Conservation (phyloP, 148 eudicot species). For the Agrostemma githago region DNA sequence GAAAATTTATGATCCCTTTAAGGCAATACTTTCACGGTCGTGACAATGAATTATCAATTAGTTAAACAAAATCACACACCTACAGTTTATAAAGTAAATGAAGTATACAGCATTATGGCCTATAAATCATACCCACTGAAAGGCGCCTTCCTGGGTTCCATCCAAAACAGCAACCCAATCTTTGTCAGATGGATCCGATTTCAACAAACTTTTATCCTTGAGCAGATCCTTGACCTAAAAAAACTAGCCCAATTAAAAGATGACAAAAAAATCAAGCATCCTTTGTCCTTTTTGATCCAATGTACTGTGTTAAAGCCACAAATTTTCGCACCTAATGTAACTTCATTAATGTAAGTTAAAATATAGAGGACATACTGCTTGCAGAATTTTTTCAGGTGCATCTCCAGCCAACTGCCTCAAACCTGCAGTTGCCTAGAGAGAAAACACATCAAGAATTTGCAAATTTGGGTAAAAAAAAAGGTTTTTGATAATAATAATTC, state of each 20-base stretch:
- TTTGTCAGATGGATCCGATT: constrained; percentile 53
- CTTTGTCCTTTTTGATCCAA: not conserved
- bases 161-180: constrained; percentile 85
- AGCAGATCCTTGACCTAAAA: constrained; percentile 71
- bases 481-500: not conserved
- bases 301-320: constrained; percentile 1
- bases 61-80: constrained; percentile 7
- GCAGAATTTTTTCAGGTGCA: constrained; percentile 81
- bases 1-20: not conserved
- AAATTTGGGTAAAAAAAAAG: not conserved
- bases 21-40: not conserved
- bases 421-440: constrained; percentile 89
- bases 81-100: not conserved
- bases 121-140: constrained; percentile 76
- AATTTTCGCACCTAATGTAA: not conserved
- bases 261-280: not conserved
- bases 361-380: constrained; percentile 55
- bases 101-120: not conserved
- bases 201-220: constrained; percentile 52
- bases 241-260: constrained; percentile 8
- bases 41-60: not conserved
- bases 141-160: constrained; percentile 98
- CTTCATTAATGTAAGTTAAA: not conserved
- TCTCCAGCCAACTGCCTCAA: constrained; percentile 84
- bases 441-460: not conserved